Percentiles rank a stretch among this genome's conserved stretches.
Evolutionary conservation across 805 yeast species (phyloP).

Genomic region (Spathaspora passalidarum): DNA sequence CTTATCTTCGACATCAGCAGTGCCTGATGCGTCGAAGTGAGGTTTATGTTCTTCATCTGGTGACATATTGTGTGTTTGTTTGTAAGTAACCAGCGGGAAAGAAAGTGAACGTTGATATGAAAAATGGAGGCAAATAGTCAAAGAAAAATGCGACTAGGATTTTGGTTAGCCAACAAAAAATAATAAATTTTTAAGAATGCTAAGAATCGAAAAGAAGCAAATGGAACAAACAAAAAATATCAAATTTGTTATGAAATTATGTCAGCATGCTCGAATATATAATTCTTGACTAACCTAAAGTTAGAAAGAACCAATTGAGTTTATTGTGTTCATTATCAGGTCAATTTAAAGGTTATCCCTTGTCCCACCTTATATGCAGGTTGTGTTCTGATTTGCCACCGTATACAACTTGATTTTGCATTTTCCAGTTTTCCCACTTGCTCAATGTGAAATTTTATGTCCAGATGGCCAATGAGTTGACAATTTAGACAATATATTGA

Average conservation of each 20-base stretch:
- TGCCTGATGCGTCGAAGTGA: slow-evolving; percentile 61
- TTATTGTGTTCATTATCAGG: not conserved
- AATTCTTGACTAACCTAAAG: too few species aligned
- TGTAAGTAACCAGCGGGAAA: not conserved
- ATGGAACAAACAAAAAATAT: not conserved
- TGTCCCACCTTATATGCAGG: not conserved
- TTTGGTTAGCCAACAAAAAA: not conserved
- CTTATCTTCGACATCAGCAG: slow-evolving; percentile 53
- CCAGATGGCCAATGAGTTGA: too few species aligned
- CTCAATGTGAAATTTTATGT: not conserved
- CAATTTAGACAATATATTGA: too few species aligned
- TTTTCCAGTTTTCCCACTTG: not conserved
- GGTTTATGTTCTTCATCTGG: slow-evolving; percentile 31
- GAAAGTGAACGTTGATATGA: not conserved
- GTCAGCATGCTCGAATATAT: too few species aligned
- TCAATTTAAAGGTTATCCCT: not conserved
- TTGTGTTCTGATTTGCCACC: not conserved
- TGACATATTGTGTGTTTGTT: slow-evolving; percentile 4
- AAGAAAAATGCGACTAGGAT: not conserved
- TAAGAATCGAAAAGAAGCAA: not conserved
- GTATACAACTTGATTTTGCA: not conserved
- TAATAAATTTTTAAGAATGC: not conserved
- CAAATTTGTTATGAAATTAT: not conserved
- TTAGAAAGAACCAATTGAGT: too few species aligned
- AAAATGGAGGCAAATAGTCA: not conserved